Base-by-base conservation (phyloP, 768 basidiomycete species). In the Phylloporus sp. region DNA sequence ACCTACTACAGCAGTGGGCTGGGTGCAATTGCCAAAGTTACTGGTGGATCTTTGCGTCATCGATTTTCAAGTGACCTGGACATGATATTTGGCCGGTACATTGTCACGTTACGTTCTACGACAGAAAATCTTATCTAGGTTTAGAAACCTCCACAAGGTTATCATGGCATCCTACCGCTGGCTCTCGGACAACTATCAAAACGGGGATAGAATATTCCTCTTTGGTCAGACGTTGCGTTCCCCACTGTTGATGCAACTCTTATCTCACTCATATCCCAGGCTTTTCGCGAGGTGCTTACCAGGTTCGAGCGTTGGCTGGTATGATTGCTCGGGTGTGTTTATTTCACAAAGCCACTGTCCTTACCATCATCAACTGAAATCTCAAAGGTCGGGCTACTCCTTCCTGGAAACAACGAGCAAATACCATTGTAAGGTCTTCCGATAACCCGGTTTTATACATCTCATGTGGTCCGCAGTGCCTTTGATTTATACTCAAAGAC, bases 271-370 rank as follows among this genome's bases (percentile, higher is more conserved):
- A 5, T 16, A 8, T 26, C 29, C 7, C 32, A 77, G 76, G 76
- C 4, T 77, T 73, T 54, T 77, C 77, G 2, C 73, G 77, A n/a
- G 76, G 76, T 6, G 77, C 74, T 15, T 78, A 75, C 53, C 76
- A 76, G 58, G 73, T 70, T 4, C 69, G 76, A 24, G 70, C 64
- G 1, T 44, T 77, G 35, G 72, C 76, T 3, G 76, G 64, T 20
- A 77, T 77, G 76, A 75, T 77, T 18, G 51, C 70, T n/a, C 65
- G 51, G 47, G 77, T 72, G 45, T 45, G 61, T 3, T n/a, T 42
- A 18, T 20, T 46, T 34, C n/a, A 3, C 10, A 12, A 6, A 20
- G 16, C 29, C 2, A 0, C 10, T 22, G 5, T 10, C 22, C 6
- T 11, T 1, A 22, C 6, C 4, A 5, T 5, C 32, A 26, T 39